phyloP scores from a whole-genome alignment of 2,329 filamentous ascomycete genomes.

The Aspergillus transmontanensis region DNA sequence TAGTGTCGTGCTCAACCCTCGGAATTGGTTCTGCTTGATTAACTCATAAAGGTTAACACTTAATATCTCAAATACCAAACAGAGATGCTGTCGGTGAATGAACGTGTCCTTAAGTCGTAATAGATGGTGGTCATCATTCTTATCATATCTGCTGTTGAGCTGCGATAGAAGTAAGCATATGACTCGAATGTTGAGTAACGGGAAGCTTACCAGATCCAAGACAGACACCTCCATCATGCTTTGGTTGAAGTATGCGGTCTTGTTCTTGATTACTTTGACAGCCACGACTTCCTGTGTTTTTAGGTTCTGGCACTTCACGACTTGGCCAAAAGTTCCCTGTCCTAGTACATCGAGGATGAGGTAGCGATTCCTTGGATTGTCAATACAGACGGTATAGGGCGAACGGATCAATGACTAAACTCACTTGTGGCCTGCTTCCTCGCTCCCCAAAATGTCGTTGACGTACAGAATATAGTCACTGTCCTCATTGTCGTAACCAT shows the following conservation, averaged over 20 bases:
- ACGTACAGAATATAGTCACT: constrained; percentile 99
- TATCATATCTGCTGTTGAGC: constrained; percentile 98
- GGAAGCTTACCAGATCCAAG: constrained; percentile 75
- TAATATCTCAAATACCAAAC: constrained; percentile 91
- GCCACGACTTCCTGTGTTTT: constrained; percentile 98
- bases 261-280: constrained; percentile 98
- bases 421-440: constrained; percentile 96
- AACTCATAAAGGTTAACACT: constrained; percentile 98
- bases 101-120: constrained; percentile 95
- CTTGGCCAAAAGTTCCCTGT: constrained; percentile 96
- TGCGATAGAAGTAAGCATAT: constrained; percentile 42
- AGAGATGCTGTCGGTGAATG: constrained; percentile 95
- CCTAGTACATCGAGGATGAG: constrained; percentile 95
- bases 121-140: constrained; percentile 97
- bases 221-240: constrained; percentile 99
- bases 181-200: constrained; percentile 2
- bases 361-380: constrained; percentile 74
- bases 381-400: constrained; percentile 13
- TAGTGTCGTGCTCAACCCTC: constrained; percentile 91
- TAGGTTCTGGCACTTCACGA: constrained; percentile 97
- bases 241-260: constrained; percentile 98
- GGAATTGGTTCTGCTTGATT: constrained; percentile 99
- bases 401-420: constrained; percentile 29
- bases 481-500: constrained; percentile 98
- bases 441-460: constrained; percentile 96